phyloP scores from a whole-genome alignment of 192 early-diverging fungal genomes.

The Coemansia sp. region DNA sequence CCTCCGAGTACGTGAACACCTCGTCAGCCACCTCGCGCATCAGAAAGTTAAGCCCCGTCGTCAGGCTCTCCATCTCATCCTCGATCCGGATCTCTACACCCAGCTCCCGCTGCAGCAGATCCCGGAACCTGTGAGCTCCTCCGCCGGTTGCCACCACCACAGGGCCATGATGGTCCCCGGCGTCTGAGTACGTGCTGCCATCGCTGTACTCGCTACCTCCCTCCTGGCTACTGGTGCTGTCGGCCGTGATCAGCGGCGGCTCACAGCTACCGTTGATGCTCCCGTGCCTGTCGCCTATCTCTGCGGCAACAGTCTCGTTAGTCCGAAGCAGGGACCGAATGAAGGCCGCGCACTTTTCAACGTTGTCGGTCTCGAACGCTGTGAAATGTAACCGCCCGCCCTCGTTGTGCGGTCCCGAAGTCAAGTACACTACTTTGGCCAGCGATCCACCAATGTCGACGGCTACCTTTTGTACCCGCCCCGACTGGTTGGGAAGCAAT shows the following conservation, averaged over 20 bases:
- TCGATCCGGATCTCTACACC: slow-evolving; percentile 78
- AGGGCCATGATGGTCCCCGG: slow-evolving; percentile 6
- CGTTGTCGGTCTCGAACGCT: slow-evolving; percentile 91
- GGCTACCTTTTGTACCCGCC: slow-evolving; percentile 83
- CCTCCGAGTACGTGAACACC: slow-evolving; percentile 89
- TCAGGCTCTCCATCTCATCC: slow-evolving; percentile 93
- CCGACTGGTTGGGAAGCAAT: slow-evolving; percentile 80
- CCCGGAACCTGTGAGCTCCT: slow-evolving; percentile 79
- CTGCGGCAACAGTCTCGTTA: not conserved
- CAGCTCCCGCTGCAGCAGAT: slow-evolving; percentile 62
- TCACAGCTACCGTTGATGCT: slow-evolving; percentile 26
- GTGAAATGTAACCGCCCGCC: slow-evolving; percentile 91
- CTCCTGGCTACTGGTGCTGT: not conserved
- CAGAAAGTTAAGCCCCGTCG: slow-evolving; percentile 85
- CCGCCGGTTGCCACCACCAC: slow-evolving; percentile 87
- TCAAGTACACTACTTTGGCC: slow-evolving; percentile 75
- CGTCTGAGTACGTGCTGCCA: not conserved
- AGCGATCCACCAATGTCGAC: slow-evolving; percentile 84
- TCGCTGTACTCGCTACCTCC: slow-evolving; percentile 10
- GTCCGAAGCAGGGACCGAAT: slow-evolving; percentile 63
- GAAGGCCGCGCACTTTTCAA: slow-evolving; percentile 87
- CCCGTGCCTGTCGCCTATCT: slow-evolving; percentile 23
- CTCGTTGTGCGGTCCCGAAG: slow-evolving; percentile 44
- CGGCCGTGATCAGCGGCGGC: not conserved
- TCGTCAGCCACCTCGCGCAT: slow-evolving; percentile 91